Evolutionary conservation across 148 eudicot species (phyloP).

Genomic region (Beta vulgaris): DNA sequence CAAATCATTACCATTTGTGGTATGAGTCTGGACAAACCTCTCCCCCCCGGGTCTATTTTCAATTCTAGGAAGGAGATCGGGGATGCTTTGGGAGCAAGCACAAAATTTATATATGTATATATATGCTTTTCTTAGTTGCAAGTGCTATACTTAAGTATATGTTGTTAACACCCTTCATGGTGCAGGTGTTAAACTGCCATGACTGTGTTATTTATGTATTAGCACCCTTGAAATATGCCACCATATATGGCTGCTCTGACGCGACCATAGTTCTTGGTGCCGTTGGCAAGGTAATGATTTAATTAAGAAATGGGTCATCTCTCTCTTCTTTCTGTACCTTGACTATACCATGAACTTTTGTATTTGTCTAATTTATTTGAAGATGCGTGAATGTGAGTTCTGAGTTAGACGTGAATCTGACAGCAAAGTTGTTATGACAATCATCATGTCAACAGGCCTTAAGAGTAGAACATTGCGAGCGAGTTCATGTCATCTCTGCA

Average conservation of each 20-base stretch:
- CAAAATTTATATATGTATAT: too few relatives aligned
- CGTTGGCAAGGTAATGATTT: conserved; percentile 79
- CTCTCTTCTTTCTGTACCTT: background rate
- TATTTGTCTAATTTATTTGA: background rate
- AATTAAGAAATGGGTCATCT: background rate
- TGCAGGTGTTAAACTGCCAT: conserved; percentile 86
- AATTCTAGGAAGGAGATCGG: background rate
- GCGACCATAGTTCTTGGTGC: conserved; percentile 94
- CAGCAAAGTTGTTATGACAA: background rate
- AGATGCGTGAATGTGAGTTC: conserved; percentile 8
- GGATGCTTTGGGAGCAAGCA: too few relatives aligned
- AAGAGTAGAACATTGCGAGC: conserved; percentile 96
- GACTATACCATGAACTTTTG: background rate
- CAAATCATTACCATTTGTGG: background rate
- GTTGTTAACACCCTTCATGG: background rate
- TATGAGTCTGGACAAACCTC: background rate
- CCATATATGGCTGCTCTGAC: conserved; percentile 95
- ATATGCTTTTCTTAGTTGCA: background rate
- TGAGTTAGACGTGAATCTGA: conserved; percentile 20
- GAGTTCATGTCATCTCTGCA: conserved; percentile 86
- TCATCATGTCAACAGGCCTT: conserved; percentile 55
- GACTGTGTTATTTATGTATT: conserved; percentile 86
- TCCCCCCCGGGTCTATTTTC: background rate
- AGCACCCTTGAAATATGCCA: conserved; percentile 88
- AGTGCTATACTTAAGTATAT: background rate